Evolutionary conservation across 2,329 filamentous ascomycete genomes (phyloP).

Genomic region (Alternaria consortialis): DNA sequence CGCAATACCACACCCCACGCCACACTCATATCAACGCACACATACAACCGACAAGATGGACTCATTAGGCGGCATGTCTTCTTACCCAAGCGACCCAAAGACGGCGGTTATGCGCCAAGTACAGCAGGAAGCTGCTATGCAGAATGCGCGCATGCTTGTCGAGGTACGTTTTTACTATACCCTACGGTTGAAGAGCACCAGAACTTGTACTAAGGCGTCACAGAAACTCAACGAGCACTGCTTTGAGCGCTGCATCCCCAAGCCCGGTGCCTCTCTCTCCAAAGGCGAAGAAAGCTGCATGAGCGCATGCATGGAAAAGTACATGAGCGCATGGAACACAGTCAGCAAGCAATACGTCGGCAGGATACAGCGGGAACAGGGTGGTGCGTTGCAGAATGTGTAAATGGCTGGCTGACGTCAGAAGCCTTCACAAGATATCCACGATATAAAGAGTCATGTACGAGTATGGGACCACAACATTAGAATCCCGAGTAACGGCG

Average conservation of each 20-base stretch:
- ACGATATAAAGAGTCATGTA: background rate
- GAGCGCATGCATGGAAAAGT: slow-evolving; percentile 64
- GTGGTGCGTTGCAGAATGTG: slow-evolving; percentile 16
- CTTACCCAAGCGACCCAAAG: slow-evolving; percentile 53
- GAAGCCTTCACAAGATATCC: background rate
- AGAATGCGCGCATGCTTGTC: slow-evolving; percentile 61
- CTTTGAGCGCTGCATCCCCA: slow-evolving; percentile 64
- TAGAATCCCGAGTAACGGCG: background rate
- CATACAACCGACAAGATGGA: slow-evolving; percentile 36
- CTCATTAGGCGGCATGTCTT: slow-evolving; percentile 44
- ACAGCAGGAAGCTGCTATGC: slow-evolving; percentile 62
- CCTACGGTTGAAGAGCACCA: background rate
- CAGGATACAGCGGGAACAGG: slow-evolving; percentile 56
- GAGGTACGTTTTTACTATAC: slow-evolving; percentile 36
- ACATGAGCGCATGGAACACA: slow-evolving; percentile 63
- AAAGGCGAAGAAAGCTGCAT: slow-evolving; percentile 61
- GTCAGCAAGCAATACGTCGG: slow-evolving; percentile 60
- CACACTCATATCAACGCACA: slow-evolving; percentile 5
- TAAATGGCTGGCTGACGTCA: slow-evolving; percentile 10
- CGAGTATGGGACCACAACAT: slow-evolving; percentile 8
- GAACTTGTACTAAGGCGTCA: background rate
- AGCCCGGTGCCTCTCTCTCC: slow-evolving; percentile 60
- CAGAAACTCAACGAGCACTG: slow-evolving; percentile 65
- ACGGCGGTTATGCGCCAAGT: slow-evolving; percentile 61
- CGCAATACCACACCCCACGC: background rate